phyloP scores from a whole-genome alignment of 192 early-diverging fungal genomes.

The Backusella morwellensis region DNA sequence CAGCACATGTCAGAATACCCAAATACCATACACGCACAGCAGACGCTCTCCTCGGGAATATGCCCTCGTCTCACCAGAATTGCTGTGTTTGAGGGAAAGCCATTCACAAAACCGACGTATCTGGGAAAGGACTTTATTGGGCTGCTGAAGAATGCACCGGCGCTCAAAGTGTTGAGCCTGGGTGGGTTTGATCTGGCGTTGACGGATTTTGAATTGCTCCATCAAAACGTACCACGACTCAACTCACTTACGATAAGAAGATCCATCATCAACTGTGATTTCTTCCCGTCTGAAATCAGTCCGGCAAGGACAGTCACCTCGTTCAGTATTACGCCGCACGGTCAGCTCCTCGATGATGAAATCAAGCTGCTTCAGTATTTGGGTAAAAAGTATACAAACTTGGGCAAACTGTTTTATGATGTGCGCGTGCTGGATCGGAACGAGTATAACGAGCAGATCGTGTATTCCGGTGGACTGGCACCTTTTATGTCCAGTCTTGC shows the following conservation, averaged over 20 bases:
- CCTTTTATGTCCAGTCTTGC: background rate
- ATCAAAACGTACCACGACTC: background rate
- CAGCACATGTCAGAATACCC: background rate
- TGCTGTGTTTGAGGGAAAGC: background rate
- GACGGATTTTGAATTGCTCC: constrained; percentile 1
- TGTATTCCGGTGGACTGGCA: background rate
- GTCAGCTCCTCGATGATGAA: background rate
- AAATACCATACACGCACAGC: background rate
- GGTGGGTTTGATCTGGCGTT: background rate
- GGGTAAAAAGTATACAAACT: background rate
- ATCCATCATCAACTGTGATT: background rate
- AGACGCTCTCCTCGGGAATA: background rate
- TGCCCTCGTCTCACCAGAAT: background rate
- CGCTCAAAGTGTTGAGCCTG: background rate
- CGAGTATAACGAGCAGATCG: background rate
- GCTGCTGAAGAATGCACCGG: background rate
- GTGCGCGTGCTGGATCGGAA: background rate
- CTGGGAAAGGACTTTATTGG: background rate
- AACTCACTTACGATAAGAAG: background rate
- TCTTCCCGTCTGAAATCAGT: background rate
- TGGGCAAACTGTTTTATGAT: background rate
- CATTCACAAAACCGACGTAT: background rate
- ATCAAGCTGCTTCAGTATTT: background rate
- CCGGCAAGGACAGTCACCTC: background rate
- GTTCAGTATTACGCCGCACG: background rate